Evolutionary conservation across 2,329 filamentous ascomycete species (phyloP), one percentile per base, ranked within the genome.

Genomic region (Epichloe uncinata): DNA sequence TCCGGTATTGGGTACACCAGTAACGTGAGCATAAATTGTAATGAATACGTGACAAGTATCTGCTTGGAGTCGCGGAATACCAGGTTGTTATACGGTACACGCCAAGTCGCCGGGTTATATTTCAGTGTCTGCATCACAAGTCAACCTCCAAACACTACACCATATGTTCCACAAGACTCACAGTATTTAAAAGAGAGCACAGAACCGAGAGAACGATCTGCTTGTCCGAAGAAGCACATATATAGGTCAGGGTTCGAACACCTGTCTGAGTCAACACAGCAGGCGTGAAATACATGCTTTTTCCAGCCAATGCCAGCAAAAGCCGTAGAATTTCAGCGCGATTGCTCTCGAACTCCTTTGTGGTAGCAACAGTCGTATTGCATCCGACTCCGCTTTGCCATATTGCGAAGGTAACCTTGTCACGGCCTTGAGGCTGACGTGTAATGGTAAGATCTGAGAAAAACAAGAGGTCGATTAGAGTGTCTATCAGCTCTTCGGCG

Each of bases 311-410:
- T 0, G 89, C 89, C 56, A 98, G 73, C 40, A 98, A 76, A 51
- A 98, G 72, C 20, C 91, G 81, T 59, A 97, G 68, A 33, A 96
- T 84, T 68, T 98, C 93, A 56, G 85, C 89, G 52, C 93, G 81
- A 66, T 96, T 96, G 69, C 78, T 94, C 69, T 98, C 93, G 52
- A 87, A 84, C 60, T 97, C 90, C 65, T 88, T 95, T 48, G 84
- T 96, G 3, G 89, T 91, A 9, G 84, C 84, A 58, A 94, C 82
- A 5, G 89, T 81, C 15, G 85, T 87, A 65, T 95, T 95, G 72
- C 91, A 97, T 13, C 93, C 93, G 33, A 98, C 91, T 45, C 93
- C 93, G 62, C 87, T 97, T 69, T 96, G 89, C 93, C 93, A 98
- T 63, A 98, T 97, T 49, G 88, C 85, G 67, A 93, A 95, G 7